Conservation (phyloP, 768 basidiomycete genomes). For the Podaxis sp. region DNA sequence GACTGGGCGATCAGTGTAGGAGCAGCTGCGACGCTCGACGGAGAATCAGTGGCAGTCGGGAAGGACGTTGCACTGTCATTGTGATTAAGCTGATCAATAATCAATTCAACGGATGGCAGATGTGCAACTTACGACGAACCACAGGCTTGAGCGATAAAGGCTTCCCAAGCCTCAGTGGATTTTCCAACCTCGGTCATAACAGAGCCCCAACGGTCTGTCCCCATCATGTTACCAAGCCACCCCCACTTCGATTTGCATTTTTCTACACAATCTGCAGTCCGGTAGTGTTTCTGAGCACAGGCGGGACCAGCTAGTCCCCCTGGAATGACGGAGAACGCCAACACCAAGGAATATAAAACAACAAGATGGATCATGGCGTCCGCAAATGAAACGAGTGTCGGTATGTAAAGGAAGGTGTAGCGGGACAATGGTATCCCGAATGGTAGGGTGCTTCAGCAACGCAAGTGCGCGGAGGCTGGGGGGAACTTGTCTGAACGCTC, state of each 20-base stretch:
- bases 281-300: constrained; percentile 38
- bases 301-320: constrained; percentile 42
- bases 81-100: background rate
- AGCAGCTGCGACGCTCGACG: background rate
- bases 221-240: constrained; percentile 48
- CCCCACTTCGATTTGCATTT: constrained; percentile 45
- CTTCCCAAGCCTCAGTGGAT: constrained; percentile 32
- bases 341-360: constrained; percentile 32
- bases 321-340: constrained; percentile 45
- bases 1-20: background rate
- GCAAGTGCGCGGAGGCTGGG: background rate
- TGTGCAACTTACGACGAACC: constrained; percentile 24
- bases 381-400: constrained; percentile 26
- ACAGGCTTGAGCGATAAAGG: constrained; percentile 43
- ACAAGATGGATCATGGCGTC: constrained; percentile 38
- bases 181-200: constrained; percentile 40
- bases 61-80: background rate
- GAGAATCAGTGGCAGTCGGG: background rate
- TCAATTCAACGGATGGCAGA: background rate
- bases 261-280: constrained; percentile 35
- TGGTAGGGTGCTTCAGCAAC: background rate
- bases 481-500: background rate
- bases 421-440: constrained; percentile 6
- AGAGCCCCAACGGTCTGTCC: constrained; percentile 55
- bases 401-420: constrained; percentile 15